Conservation (phyloP, 1,284 basidiomycete species). For the Cryptococcus floricola region DNA sequence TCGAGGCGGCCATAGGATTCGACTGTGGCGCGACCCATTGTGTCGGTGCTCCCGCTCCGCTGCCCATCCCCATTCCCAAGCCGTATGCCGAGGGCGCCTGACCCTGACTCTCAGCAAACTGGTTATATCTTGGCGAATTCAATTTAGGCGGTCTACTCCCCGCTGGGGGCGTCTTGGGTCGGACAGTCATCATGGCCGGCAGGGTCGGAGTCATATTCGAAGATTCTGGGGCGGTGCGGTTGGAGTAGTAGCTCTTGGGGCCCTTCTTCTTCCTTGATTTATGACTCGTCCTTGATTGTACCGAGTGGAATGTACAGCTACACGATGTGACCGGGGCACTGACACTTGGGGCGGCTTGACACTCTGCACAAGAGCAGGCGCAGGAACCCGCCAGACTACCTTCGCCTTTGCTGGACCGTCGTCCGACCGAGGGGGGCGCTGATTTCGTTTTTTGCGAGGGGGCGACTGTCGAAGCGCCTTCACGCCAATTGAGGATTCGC, state of each 20-base stretch:
- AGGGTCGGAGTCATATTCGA: neutral
- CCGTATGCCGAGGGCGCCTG: too few relatives aligned
- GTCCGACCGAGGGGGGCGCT: slow-evolving; percentile 7
- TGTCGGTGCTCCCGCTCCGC: too few relatives aligned
- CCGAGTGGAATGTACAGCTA: slow-evolving; percentile 2
- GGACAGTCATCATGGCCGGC: slow-evolving; percentile 4
- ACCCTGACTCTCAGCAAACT: too few relatives aligned
- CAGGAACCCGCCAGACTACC: slow-evolving; percentile 1
- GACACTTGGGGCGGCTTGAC: slow-evolving; percentile 2
- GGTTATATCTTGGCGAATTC: neutral
- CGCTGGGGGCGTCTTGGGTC: slow-evolving; percentile 1
- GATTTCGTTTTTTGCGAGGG: slow-evolving; percentile 7
- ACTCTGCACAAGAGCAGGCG: slow-evolving; percentile 4
- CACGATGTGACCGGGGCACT: neutral
- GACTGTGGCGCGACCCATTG: too few relatives aligned
- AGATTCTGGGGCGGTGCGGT: neutral
- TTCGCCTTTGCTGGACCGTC: slow-evolving; percentile 1
- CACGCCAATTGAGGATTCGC: slow-evolving; percentile 12
- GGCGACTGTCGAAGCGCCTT: neutral
- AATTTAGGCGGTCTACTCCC: neutral
- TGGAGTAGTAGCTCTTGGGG: slow-evolving; percentile 15
- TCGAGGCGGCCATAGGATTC: too few relatives aligned
- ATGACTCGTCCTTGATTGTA: slow-evolving; percentile 1
- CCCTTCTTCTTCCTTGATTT: slow-evolving; percentile 4
- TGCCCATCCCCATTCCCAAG: too few relatives aligned